Evolutionary conservation across 1,284 basidiomycete species (phyloP).

Genomic region (Coniferiporia sulphurascens): DNA sequence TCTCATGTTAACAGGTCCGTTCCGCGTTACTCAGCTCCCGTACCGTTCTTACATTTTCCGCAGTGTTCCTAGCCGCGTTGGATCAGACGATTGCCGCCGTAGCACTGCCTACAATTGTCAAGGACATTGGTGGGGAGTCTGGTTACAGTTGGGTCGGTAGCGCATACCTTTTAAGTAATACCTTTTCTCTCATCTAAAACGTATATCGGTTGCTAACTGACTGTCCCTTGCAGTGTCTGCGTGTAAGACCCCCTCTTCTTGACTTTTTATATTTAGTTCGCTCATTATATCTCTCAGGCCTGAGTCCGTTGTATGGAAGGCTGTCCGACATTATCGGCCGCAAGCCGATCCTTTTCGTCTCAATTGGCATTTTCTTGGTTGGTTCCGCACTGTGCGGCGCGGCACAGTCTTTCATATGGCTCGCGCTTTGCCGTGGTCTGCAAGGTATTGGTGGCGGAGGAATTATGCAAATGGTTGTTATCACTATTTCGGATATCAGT

Average conservation of each 20-base stretch:
- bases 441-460: constrained; percentile 49
- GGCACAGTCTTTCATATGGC: constrained; percentile 38
- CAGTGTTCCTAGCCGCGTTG: constrained; percentile 30
- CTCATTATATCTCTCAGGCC: constrained; percentile 15
- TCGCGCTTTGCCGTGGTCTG: constrained; percentile 39
- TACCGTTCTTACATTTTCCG: not conserved
- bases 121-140: constrained; percentile 30
- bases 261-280: not conserved
- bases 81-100: constrained; percentile 33
- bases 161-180: constrained; percentile 33
- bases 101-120: constrained; percentile 28
- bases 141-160: constrained; percentile 23
- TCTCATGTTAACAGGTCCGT: constrained; percentile 18
- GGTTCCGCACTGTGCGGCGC: constrained; percentile 42
- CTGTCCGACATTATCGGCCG: constrained; percentile 26
- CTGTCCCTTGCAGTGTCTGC: constrained; percentile 15
- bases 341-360: constrained; percentile 29
- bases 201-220: constrained; percentile 20
- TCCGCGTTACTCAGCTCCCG: not conserved
- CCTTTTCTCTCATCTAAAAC: constrained; percentile 20
- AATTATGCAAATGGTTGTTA: constrained; percentile 30
- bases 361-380: constrained; percentile 30
- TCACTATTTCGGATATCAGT: constrained; percentile 32
- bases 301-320: constrained; percentile 31
- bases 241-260: constrained; percentile 2